These are phyloP conservation scores for Pseudogymnoascus verrucosus DNA, from an alignment of 2,329 filamentous ascomycete species.

Conservation along the genomic window DNA sequence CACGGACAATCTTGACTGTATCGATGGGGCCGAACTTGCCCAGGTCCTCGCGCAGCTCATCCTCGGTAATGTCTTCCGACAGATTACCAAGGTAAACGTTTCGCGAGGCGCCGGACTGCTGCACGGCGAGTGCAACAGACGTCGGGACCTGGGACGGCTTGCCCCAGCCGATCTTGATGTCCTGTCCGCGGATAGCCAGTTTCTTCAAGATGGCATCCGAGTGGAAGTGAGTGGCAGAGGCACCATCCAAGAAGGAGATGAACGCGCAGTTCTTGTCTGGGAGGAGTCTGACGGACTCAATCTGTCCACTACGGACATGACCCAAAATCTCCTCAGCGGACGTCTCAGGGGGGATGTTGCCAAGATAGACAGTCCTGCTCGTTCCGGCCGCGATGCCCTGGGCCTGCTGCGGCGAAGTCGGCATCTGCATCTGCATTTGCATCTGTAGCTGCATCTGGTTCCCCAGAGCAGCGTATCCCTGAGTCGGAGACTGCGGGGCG, in stretches of 20 bases:
- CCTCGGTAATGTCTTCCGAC: slow-evolving; percentile 80
- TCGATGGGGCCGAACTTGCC: slow-evolving; percentile 96
- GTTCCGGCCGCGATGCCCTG: slow-evolving; percentile 81
- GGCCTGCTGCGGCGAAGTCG: slow-evolving; percentile 65
- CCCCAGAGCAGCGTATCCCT: slow-evolving; percentile 48
- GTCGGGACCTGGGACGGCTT: slow-evolving; percentile 97
- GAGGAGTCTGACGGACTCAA: slow-evolving; percentile 94
- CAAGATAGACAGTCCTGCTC: slow-evolving; percentile 92
- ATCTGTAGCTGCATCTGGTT: slow-evolving; percentile 38
- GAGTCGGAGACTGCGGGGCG: slow-evolving; percentile 77
- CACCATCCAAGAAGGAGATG: slow-evolving; percentile 96
- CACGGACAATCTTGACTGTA: slow-evolving; percentile 93
- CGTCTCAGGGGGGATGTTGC: slow-evolving; percentile 97
- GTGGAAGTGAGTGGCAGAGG: slow-evolving; percentile 97
- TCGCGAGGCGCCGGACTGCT: slow-evolving; percentile 91
- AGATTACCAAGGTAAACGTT: slow-evolving; percentile 97
- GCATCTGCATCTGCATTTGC: slow-evolving; percentile 43
- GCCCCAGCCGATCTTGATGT: slow-evolving; percentile 99
- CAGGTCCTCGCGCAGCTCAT: slow-evolving; percentile 87
- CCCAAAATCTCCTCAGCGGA: slow-evolving; percentile 92
- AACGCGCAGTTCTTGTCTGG: slow-evolving; percentile 99
- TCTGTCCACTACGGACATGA: slow-evolving; percentile 93
- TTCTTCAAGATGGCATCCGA: slow-evolving; percentile 99
- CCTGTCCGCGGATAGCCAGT: slow-evolving; percentile 94
- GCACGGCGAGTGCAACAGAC: slow-evolving; percentile 91